These are phyloP conservation scores for Pleurostoma richardsiae DNA, from an alignment of 2,329 filamentous ascomycete species.

Conservation along the genomic window DNA sequence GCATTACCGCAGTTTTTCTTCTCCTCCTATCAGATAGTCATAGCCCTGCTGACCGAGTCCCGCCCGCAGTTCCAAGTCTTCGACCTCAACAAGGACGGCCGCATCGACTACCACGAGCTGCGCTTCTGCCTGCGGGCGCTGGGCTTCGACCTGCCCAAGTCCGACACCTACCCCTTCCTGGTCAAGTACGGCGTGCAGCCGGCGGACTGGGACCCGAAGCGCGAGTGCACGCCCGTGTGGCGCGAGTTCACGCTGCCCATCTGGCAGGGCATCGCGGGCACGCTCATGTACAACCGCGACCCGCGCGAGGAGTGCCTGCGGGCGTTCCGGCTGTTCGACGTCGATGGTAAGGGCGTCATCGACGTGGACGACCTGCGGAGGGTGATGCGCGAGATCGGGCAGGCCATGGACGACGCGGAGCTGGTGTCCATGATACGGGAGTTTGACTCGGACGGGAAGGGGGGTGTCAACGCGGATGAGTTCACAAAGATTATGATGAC, in stretches of 20 bases:
- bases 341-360: constrained; percentile 86
- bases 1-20: constrained; percentile 22
- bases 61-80: constrained; percentile 76
- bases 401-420: constrained; percentile 89
- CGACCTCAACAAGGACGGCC: constrained; percentile 90
- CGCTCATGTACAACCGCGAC: constrained; percentile 75
- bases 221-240: constrained; percentile 56
- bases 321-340: constrained; percentile 91
- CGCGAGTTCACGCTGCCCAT: constrained; percentile 68
- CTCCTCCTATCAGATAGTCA: neutral
- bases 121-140: constrained; percentile 94
- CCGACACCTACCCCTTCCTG: constrained; percentile 76
- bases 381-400: constrained; percentile 85
- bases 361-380: constrained; percentile 81
- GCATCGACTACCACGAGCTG: constrained; percentile 97
- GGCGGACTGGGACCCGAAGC: constrained; percentile 49
- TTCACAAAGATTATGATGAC: constrained; percentile 59
- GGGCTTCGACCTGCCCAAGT: constrained; percentile 85
- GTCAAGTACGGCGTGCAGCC: constrained; percentile 73
- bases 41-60: constrained; percentile 10
- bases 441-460: constrained; percentile 91
- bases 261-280: constrained; percentile 73
- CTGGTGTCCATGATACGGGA: constrained; percentile 95
- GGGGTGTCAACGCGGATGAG: constrained; percentile 66
- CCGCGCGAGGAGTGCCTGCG: constrained; percentile 86